Conservation (phyloP, 2,329 filamentous ascomycete species). For the Diaporthe citriasiana region DNA sequence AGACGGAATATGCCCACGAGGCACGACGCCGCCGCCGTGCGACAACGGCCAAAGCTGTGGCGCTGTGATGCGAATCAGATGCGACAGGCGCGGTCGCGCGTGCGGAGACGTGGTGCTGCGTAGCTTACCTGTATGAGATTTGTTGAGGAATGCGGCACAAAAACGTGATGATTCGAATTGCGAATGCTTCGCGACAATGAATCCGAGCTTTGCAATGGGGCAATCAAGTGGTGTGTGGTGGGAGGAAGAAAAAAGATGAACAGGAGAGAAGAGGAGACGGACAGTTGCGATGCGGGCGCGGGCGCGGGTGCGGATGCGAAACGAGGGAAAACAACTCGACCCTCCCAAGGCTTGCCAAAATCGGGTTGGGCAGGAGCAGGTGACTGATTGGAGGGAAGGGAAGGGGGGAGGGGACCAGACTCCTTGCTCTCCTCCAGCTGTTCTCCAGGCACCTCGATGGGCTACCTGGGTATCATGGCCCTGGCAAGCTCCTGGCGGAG, state of each 20-base stretch:
- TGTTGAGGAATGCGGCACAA: background rate
- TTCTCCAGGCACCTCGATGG: slow-evolving; percentile 12
- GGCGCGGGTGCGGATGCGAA: slow-evolving; percentile 37
- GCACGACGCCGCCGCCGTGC: slow-evolving; percentile 20
- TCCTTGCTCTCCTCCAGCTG: slow-evolving; percentile 19
- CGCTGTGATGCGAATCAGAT: slow-evolving; percentile 33
- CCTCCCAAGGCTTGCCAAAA: slow-evolving; percentile 20
- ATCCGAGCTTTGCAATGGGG: slow-evolving; percentile 37
- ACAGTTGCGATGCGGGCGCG: slow-evolving; percentile 36
- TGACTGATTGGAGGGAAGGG: background rate
- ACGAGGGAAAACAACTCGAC: slow-evolving; percentile 43
- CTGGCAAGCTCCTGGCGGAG: slow-evolving; percentile 14
- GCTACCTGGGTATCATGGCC: slow-evolving; percentile 19
- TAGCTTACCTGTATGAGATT: slow-evolving; percentile 39
- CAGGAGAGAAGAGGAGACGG: slow-evolving; percentile 35
- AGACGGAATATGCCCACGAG: background rate
- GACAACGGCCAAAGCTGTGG: slow-evolving; percentile 6
- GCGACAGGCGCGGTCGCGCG: slow-evolving; percentile 35
- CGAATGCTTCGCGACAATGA: slow-evolving; percentile 34
- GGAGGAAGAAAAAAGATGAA: slow-evolving; percentile 15
- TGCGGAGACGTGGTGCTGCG: slow-evolving; percentile 27
- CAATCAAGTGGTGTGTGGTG: slow-evolving; percentile 11
- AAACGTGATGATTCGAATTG: slow-evolving; percentile 15
- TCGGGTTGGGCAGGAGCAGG: slow-evolving; percentile 8
- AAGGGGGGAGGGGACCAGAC: background rate